Conservation (phyloP, 2,329 filamentous ascomycete genomes). For the Bimuria novae-zelandiae region DNA sequence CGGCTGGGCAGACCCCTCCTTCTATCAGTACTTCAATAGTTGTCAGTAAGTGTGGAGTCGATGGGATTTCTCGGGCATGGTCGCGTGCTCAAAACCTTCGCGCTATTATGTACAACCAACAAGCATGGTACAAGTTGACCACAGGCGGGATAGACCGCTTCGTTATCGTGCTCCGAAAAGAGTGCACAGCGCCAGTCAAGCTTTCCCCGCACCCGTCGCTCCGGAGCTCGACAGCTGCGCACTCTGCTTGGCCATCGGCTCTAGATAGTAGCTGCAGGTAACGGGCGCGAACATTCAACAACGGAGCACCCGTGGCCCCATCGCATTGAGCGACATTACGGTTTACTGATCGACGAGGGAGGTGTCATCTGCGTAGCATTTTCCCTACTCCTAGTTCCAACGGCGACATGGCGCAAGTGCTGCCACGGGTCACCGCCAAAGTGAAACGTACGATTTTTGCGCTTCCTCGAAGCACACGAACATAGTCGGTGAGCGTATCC, state of each 20-base stretch:
- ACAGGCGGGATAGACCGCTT: background rate
- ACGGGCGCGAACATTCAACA: background rate
- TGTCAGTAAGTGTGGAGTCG: too few relatives aligned
- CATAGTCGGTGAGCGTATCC: constrained; percentile 18
- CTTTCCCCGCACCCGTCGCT: constrained; percentile 37
- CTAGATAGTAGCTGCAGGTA: constrained; percentile 4
- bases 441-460: background rate
- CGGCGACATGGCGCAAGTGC: background rate
- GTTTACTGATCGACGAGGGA: background rate
- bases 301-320: background rate
- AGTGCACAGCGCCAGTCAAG: constrained; percentile 18
- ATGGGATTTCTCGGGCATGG: too few relatives aligned
- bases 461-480: background rate
- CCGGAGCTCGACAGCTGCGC: constrained; percentile 9
- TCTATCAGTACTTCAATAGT: too few relatives aligned
- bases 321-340: background rate
- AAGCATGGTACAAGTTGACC: background rate
- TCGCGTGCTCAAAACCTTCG: background rate
- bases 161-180: background rate
- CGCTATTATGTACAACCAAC: background rate
- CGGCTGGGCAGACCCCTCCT: too few relatives aligned
- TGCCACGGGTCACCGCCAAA: background rate
- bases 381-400: too few relatives aligned
- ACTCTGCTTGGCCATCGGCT: constrained; percentile 14
- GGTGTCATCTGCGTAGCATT: background rate